Evolutionary conservation across 371 early-diverging fungal genomes (phyloP), one percentile per base, ranked within the genome.

Genomic region (Coemansia sp.): DNA sequence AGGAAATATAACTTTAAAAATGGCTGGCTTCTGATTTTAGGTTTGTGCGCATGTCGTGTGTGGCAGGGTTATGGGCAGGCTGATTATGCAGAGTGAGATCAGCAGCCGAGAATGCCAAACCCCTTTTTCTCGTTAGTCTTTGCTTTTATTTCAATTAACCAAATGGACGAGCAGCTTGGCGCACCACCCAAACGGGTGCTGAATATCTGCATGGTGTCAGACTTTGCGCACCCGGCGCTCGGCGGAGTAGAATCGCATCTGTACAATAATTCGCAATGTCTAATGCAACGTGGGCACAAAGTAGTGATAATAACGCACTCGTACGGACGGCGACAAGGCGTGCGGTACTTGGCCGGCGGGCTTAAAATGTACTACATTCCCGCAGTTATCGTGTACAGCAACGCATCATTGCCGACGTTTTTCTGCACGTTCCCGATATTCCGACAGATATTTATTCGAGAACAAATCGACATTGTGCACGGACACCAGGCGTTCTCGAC

Each of bases 241-340:
- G 99, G 99, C 55, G 99, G 99, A 5, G 95, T 99, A 3, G 99
- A 99, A 80, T 92, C 92, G 45, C 99, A 99, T 82, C 82, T 99
- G 37, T 94, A 93, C 73, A 90, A 92, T 75, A 82, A 99, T 48
- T 90, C 95, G 18, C 94, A 95, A 79, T 86, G 92, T 59, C 83
- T 99, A 47, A 89, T 94, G 50, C 86, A 84, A 67, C 84, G 92
- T 22, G 99, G 98, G 16, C 99, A 99, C 83, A 96, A 95, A 78
- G 94, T 92, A 27, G 81, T 93, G 51, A 90, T 95, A 55, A 82
- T 94, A 34, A 95, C 97, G 8, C 99, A 97, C 79, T 86, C 87
- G 14, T 95, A 98, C 79, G 90, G 90, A 3, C 76, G 86, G 40
- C 85, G 97, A 27, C 87, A 82, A 11, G 99, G 99, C 4, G 86